Conservation (phyloP, 1,139 yeast species). For the Yamadazyma sp. region DNA sequence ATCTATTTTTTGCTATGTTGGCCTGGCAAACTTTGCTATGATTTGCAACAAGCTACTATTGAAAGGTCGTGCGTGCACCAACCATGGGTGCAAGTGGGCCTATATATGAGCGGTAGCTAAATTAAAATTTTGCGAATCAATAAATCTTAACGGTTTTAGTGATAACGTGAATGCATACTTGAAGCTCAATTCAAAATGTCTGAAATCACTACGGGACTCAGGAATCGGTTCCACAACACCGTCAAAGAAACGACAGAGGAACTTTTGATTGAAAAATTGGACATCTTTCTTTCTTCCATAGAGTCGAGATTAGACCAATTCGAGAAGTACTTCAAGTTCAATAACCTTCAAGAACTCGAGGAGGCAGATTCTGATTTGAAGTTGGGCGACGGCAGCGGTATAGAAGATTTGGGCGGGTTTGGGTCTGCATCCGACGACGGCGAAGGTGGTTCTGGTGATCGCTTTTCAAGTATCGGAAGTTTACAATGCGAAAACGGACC, state of each 20-base stretch:
- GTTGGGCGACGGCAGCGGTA: not conserved
- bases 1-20: no score
- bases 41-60: no score
- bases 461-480: not conserved
- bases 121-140: no score
- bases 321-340: conserved; percentile 49
- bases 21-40: not conserved
- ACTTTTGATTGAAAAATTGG: conserved; percentile 50
- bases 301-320: conserved; percentile 53
- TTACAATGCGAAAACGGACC: no score
- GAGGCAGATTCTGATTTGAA: conserved; percentile 19
- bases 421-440: no score
- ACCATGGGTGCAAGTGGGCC: no score
- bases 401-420: conserved; percentile 9
- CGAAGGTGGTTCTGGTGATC: not conserved
- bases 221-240: conserved; percentile 14
- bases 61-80: no score
- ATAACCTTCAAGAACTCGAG: conserved; percentile 16
- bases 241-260: conserved; percentile 40
- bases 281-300: conserved; percentile 51
- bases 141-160: no score
- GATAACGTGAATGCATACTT: not conserved
- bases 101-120: no score
- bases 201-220: conserved; percentile 15
- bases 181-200: conserved; percentile 10